These are phyloP conservation scores for Phytophthora multivora DNA, from an alignment of 352 stramenopile species.

Conservation along the genomic window DNA sequence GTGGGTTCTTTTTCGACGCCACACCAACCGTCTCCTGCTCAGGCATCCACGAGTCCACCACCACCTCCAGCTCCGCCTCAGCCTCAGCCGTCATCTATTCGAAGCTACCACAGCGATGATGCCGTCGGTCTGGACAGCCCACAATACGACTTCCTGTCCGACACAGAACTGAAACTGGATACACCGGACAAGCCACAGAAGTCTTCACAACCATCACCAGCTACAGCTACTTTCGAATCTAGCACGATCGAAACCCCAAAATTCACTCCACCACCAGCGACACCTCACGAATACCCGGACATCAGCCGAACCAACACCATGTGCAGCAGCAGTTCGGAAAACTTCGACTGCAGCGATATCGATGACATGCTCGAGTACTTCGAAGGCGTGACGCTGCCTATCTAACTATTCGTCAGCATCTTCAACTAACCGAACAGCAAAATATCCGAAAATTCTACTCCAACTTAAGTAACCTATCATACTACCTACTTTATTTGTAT, in stretches of 20 bases:
- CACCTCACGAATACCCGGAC: background rate
- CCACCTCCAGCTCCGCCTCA: constrained; percentile 2
- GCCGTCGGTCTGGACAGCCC: constrained; percentile 3
- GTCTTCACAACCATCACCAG: background rate
- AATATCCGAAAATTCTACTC: constrained; percentile 1
- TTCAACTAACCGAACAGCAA: no score
- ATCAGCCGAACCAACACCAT: constrained; percentile 20
- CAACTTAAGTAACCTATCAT: constrained; percentile 8
- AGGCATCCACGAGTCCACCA: constrained; percentile 19
- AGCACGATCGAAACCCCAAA: background rate
- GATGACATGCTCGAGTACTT: constrained; percentile 84
- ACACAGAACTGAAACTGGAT: constrained; percentile 24
- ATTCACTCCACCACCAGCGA: background rate
- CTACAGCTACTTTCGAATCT: constrained; percentile 1
- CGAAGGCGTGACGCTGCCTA: constrained; percentile 63
- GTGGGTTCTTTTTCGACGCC: constrained; percentile 20
- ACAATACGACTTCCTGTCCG: constrained; percentile 23
- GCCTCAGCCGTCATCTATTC: constrained; percentile 5
- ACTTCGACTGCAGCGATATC: constrained; percentile 52
- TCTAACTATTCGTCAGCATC: constrained; percentile 27
- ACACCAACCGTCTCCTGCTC: constrained; percentile 33
- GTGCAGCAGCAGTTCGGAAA: constrained; percentile 36
- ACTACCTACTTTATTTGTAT: constrained; percentile 4
- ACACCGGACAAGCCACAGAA: constrained; percentile 23
- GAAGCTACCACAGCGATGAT: constrained; percentile 10